Percentiles rank a stretch among this genome's conserved stretches.
These are phyloP conservation scores for Amanita inopinata DNA, from an alignment of 768 basidiomycete species.

Conservation along the genomic window DNA sequence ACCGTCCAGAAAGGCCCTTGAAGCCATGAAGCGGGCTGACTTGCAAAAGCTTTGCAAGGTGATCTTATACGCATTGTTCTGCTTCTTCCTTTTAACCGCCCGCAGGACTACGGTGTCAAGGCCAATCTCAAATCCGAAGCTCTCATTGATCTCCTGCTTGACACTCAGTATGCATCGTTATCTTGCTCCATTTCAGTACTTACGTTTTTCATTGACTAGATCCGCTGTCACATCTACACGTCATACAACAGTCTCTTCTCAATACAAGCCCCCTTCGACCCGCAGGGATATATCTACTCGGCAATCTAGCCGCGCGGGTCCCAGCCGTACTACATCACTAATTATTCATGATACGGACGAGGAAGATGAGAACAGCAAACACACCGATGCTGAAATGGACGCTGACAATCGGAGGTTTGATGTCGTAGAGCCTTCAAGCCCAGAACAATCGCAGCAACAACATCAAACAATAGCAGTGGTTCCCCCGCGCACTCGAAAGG, in stretches of 20 bases:
- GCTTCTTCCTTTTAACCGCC: conserved; percentile 1
- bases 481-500: conserved; percentile 47
- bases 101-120: conserved; percentile 68
- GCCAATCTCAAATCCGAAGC: conserved; percentile 78
- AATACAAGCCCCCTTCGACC: conserved; percentile 13
- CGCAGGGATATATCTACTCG: conserved; percentile 25
- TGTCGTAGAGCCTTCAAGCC: not conserved
- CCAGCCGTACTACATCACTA: conserved; percentile 34
- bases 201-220: conserved; percentile 14
- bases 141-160: conserved; percentile 64
- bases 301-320: conserved; percentile 26
- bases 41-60: conserved; percentile 69
- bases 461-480: conserved; percentile 18
- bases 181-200: not conserved
- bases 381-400: not conserved
- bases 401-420: not conserved
- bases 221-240: conserved; percentile 16
- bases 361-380: conserved; percentile 21
- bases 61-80: conserved; percentile 3
- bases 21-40: conserved; percentile 37
- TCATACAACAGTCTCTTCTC: conserved; percentile 17
- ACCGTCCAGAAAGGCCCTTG: conserved; percentile 31
- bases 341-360: conserved; percentile 42
- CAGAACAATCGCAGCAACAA: conserved; percentile 11
- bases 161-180: conserved; percentile 33